Conservation (phyloP, 345 rosid genomes). For the Hypericum perforatum region DNA sequence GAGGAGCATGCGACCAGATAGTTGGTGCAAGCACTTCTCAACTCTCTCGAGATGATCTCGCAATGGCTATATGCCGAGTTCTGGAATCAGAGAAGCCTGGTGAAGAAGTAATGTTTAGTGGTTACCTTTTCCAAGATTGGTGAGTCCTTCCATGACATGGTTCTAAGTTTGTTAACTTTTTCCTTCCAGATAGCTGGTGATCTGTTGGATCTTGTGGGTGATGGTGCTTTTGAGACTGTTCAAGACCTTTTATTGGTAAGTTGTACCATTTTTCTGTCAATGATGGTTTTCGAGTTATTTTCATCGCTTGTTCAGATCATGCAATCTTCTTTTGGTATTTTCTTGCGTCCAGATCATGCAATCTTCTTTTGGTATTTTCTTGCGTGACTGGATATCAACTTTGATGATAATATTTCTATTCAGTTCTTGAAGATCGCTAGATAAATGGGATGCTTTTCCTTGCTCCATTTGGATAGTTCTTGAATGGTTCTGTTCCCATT, state of each 20-base stretch:
- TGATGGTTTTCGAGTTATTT: no score
- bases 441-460: no score
- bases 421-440: no score
- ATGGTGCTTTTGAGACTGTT: conserved; percentile 79
- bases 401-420: no score
- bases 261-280: no score
- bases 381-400: no score
- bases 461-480: no score
- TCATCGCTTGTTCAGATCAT: background rate
- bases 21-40: conserved; percentile 59
- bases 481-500: background rate
- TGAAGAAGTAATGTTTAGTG: conserved; percentile 63
- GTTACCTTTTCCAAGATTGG: conserved; percentile 5
- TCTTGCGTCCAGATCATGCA: background rate
- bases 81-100: conserved; percentile 84
- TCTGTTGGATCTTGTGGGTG: conserved; percentile 87
- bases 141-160: conserved; percentile 7
- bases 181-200: conserved; percentile 69
- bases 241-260: conserved; percentile 77
- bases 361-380: background rate
- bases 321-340: background rate
- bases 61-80: conserved; percentile 85
- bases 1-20: conserved; percentile 64
- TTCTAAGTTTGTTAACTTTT: conserved; percentile 7
- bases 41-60: conserved; percentile 80